A percentile compares a stretch with the other conserved stretches of the same genome.
These are phyloP conservation scores for Citrus mangshanensis DNA, from an alignment of 345 rosid species.

Conservation along the genomic window DNA sequence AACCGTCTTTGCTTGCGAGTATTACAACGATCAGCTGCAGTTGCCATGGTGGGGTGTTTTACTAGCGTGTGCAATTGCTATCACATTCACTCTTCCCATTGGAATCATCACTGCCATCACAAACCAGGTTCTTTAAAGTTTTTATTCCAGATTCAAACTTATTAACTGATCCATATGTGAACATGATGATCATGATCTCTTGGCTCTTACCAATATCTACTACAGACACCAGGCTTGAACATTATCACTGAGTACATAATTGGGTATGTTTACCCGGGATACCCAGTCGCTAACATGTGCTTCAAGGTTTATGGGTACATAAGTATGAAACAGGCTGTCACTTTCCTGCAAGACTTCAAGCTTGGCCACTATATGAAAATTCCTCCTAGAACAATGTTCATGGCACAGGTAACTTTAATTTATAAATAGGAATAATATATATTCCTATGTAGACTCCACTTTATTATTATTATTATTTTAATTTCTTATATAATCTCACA, in stretches of 20 bases:
- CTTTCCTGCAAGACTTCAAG: conserved; percentile 93
- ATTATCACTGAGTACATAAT: conserved; percentile 88
- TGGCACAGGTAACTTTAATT: conserved; percentile 70
- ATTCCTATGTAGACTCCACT: background rate
- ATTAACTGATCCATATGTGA: too few species aligned
- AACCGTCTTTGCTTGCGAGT: conserved; percentile 78
- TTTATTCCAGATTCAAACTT: background rate
- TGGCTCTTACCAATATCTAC: conserved; percentile 1
- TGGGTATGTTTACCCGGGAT: conserved; percentile 94
- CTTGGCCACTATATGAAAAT: conserved; percentile 99
- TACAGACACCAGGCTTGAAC: conserved; percentile 87
- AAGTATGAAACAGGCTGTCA: conserved; percentile 86
- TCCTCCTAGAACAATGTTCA: conserved; percentile 96
- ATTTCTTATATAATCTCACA: background rate
- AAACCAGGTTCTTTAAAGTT: conserved; percentile 55
- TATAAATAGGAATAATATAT: too few species aligned
- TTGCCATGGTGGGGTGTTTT: conserved; percentile 99
- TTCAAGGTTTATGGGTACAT: conserved; percentile 97
- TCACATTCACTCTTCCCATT: conserved; percentile 83
- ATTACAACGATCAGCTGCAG: conserved; percentile 84
- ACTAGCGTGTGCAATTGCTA: conserved; percentile 80
- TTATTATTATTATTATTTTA: background rate
- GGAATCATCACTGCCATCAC: conserved; percentile 96
- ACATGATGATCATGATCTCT: background rate
- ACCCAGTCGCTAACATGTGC: conserved; percentile 96